A percentile compares a stretch with the other conserved stretches of the same genome.
These are phyloP conservation scores for Saccharata proteae DNA, from an alignment of 2,329 filamentous ascomycete species.

Conservation along the genomic window DNA sequence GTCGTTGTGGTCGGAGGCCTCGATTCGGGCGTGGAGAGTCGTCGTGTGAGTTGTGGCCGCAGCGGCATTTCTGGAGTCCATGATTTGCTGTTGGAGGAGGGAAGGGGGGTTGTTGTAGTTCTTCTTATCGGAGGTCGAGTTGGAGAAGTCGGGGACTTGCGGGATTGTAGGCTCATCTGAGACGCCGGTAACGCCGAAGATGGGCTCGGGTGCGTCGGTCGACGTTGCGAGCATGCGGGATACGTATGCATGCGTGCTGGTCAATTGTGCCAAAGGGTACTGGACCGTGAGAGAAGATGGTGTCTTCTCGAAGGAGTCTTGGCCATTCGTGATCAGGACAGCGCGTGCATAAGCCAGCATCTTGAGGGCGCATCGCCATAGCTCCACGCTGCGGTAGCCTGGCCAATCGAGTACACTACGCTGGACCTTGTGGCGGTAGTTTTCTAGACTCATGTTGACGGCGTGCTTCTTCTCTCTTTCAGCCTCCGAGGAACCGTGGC, in stretches of 20 bases:
- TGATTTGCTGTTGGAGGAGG: too few relatives aligned
- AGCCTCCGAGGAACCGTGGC: neutral
- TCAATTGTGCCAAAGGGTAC: constrained; percentile 7
- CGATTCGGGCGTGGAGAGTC: neutral
- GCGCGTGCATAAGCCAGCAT: constrained; percentile 19
- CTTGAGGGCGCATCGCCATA: constrained; percentile 26
- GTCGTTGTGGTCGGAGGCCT: constrained; percentile 1
- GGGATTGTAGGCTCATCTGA: neutral
- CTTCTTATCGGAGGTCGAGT: neutral
- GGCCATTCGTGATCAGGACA: constrained; percentile 12
- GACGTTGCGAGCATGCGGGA: neutral
- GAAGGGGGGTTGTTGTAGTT: too few relatives aligned
- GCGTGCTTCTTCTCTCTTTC: constrained; percentile 6
- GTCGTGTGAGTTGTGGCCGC: neutral
- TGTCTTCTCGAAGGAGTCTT: constrained; percentile 1
- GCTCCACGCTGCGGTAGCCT: constrained; percentile 20
- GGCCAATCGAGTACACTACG: constrained; percentile 23
- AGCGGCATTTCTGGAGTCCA: too few relatives aligned
- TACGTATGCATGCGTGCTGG: constrained; percentile 1
- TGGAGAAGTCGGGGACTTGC: neutral
- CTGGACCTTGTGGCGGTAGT: constrained; percentile 26
- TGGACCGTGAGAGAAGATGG: constrained; percentile 2
- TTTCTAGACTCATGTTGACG: constrained; percentile 5
- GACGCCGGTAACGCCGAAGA: neutral
- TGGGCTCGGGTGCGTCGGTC: neutral